Evolutionary conservation across 257 asterid species (phyloP).

Genomic region (Plantago ovata): DNA sequence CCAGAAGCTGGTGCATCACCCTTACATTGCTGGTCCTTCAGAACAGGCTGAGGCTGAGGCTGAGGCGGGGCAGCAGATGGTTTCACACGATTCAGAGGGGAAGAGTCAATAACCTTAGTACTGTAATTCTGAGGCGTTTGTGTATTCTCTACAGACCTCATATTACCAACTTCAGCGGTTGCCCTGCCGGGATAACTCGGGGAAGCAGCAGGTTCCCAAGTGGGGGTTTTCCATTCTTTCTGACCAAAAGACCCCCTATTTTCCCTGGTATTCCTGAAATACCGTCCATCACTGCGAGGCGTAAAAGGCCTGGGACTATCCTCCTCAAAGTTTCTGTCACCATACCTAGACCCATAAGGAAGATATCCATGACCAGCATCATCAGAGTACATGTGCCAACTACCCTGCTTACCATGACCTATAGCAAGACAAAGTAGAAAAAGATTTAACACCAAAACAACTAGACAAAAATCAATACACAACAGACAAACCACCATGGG

Average conservation of each 20-base stretch:
- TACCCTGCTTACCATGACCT: constrained; percentile 99
- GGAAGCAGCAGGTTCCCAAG: constrained; percentile 53
- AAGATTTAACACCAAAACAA: constrained; percentile 12
- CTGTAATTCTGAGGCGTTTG: constrained; percentile 26
- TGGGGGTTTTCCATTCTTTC: constrained; percentile 63
- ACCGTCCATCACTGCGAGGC: constrained; percentile 58
- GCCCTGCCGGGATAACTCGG: constrained; percentile 60
- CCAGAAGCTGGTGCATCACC: constrained; percentile 26
- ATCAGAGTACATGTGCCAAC: constrained; percentile 69
- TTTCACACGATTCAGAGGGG: constrained; percentile 25
- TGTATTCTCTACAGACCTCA: constrained; percentile 50
- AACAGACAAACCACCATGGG: constrained; percentile 26
- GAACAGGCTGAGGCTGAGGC: constrained; percentile 35
- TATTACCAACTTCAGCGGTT: constrained; percentile 39
- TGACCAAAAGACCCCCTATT: constrained; percentile 64
- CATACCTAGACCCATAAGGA: constrained; percentile 64
- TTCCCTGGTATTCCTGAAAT: constrained; percentile 57
- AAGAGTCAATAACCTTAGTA: constrained; percentile 20
- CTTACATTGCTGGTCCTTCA: constrained; percentile 51
- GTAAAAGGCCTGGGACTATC: constrained; percentile 55
- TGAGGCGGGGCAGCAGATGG: constrained; percentile 28
- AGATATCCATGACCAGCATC: constrained; percentile 60
- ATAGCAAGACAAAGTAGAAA: constrained; percentile 33
- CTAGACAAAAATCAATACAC: constrained; percentile 26
- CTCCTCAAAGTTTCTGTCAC: constrained; percentile 60